Evolutionary conservation across 2,329 filamentous ascomycete genomes (phyloP), one percentile per base, ranked within the genome.

Genomic region (Diaporthe sp.): DNA sequence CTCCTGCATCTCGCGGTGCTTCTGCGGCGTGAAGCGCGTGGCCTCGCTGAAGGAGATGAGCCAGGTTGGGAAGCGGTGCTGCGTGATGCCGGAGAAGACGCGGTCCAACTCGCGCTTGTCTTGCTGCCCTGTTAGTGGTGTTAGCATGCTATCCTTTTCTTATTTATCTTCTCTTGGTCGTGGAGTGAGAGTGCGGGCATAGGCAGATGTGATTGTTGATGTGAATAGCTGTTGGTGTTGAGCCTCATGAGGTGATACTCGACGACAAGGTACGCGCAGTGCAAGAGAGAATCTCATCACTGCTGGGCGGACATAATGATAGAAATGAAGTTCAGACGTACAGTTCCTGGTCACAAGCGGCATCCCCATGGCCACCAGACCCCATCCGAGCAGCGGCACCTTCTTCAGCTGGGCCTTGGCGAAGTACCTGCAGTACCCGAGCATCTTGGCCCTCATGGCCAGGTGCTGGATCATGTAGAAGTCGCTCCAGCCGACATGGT

Each of bases 381-480:
- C 91, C 91, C 90, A 92, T 25, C 91, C 90, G 10, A 92, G 84
- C 76, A 93, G 89, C 6, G 90, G 91, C 17, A 92, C 88, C 83
- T 87, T 86, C 76, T 87, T 87, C 75, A 93, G 85, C 81, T 91
- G 87, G 75, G 87, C 86, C 83, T 92, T 93, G 74, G 90, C 88
- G 80, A 92, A 92, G 85, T 90, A 92, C 39, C 90, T 87, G 79
- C 89, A 92, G 70, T 89, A 85, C n/a, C 88, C 85, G 10, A 92
- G 86, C 91, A 93, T 93, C 73, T 86, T 86, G 17, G 88, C 83
- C 57, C 84, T 84, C 65, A 87, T 79, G 20, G 90, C 90, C 57
- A 92, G 82, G 51, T 87, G 87, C 82, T 93, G 90, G 77, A 92
- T 90, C 85, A 92, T 88, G 84, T 92, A 93, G 80, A 93, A 92